phyloP scores from a whole-genome alignment of 2,329 filamentous ascomycete species.

The Sphaerostilbella broomeana region DNA sequence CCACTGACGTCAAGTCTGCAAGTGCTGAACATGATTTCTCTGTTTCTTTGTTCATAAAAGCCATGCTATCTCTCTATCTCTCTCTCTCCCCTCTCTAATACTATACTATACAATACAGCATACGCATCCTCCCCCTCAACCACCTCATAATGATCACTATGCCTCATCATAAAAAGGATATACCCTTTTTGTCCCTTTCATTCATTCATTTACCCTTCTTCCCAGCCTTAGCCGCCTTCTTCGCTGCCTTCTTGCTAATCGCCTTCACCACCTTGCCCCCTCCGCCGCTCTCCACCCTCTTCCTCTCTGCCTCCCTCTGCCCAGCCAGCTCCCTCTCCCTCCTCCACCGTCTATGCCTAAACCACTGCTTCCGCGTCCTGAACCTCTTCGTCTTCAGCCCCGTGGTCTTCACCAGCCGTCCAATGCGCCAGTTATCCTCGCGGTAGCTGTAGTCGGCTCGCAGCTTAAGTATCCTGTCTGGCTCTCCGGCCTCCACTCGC shows the following conservation, averaged over 20 bases:
- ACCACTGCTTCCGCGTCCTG: conserved; percentile 43
- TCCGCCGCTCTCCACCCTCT: conserved; percentile 27
- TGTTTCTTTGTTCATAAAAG: too few species aligned
- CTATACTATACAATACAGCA: conserved; percentile 1
- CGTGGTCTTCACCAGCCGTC: conserved; percentile 46
- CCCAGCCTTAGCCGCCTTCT: conserved; percentile 30
- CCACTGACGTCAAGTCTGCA: too few species aligned
- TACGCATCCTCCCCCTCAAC: too few species aligned
- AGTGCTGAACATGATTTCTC: too few species aligned
- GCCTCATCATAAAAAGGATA: too few species aligned
- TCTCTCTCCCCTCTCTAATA: too few species aligned
- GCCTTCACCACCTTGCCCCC: conserved; percentile 26
- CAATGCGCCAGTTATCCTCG: conserved; percentile 55
- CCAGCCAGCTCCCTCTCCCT: conserved; percentile 36
- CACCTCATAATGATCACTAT: too few species aligned
- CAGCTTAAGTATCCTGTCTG: conserved; percentile 44
- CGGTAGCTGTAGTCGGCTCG: conserved; percentile 51
- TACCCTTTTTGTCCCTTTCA: too few species aligned
- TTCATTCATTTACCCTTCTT: conserved; percentile 31
- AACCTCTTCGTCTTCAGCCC: conserved; percentile 44
- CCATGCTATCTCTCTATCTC: too few species aligned
- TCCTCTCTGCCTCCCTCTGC: conserved; percentile 32
- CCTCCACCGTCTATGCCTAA: conserved; percentile 39
- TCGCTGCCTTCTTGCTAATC: conserved; percentile 28
- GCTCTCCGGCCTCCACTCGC: conserved; percentile 35